Base-by-base conservation (phyloP, 441 rosid genomes). In the Adansonia grandidieri region DNA sequence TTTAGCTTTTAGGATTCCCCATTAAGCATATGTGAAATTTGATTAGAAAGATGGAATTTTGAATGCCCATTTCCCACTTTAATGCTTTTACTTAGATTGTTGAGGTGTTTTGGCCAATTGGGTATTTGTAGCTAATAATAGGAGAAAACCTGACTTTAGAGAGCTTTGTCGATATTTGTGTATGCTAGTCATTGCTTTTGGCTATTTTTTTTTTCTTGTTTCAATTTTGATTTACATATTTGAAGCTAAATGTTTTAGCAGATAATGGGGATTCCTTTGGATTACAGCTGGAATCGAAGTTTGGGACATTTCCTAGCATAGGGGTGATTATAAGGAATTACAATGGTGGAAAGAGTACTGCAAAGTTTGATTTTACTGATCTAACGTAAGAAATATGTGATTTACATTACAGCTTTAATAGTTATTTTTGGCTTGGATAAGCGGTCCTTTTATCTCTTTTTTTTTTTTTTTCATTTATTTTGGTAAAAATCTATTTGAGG, bases 321-420 rank as follows among this genome's bases (percentile, higher is more conserved):
- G 80, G 79, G 74, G 42, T 65, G 47, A 57, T 77, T 44, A 75
- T 47, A 80, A 95, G 93, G 85, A 78, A 78, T 63, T 91, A 88
- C 79, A 85, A 83, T 88, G 87, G 79, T 76, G 63, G 69, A 73
- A 71, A 74, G 11, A 44, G 78, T 77, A 51, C 81, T 9, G 73
- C 72, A n/a, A 89, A 87, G 77, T 82, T 88, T 73, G 98, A 95
- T 82, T 77, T 91, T 78, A 88, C 89, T 0, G 97, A 95, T 82
- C 90, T 95, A 78, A 93, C 94, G 97, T 95, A 87, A 80, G 95
- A 80, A 78, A 61, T 42, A 48, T 79, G 24, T 57, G n/a, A 13
- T 48, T 61, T 22, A 51, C 13, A 17, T 65, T 22, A 51, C 13
- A 17, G 54, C 69, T 50, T 58, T 61, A 61, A 61, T 24, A 24